Evolutionary conservation across 2,329 filamentous ascomycete genomes (phyloP), one percentile per base, ranked within the genome.

Genomic region (Aureobasidium sp.): DNA sequence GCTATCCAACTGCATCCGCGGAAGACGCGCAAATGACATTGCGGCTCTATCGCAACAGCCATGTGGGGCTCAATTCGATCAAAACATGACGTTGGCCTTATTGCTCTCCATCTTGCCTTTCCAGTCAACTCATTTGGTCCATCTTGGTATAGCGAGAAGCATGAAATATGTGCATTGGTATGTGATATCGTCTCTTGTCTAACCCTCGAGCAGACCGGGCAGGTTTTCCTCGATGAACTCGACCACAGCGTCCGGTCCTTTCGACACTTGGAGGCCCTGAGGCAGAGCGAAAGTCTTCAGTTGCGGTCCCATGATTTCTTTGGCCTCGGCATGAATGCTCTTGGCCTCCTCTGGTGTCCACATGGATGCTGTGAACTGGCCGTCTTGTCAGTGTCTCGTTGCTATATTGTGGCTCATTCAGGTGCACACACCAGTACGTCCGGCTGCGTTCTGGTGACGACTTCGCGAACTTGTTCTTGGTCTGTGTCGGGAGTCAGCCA

Each of bases 311-410:
- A 76, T 70, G 29, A 77, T 73, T 1, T 72, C 68, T 62, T 74
- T 73, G 1, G 81, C 81, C 36, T 78, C 78, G 1, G 69, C 66
- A 27, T 76, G 71, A 29, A 83, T 82, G 63, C 76, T 68, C 7
- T 73, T 67, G 27, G 76, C 76, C 69, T 84, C 74, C 65, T 83
- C 79, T 0, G 75, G 67, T 36, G 78, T 77, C 81, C 81, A 83
- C 81, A 83, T 83, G 3, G 81, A 87, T 2, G 85, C 85, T 57
- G 80, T 84, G 74, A 85, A 86, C 82, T 86, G 63, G 61, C 15
- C 47, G 31, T 39, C 48, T 48, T 57, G 39, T 58, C n/a, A 51
- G 42, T 42, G 5, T 58, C 22, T 37, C 1, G 22, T 48, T 14
- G 12, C 9, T 9, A 7, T 31, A 25, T 58, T 3, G n/a, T 58